phyloP scores from a whole-genome alignment of 2,329 filamentous ascomycete species.

The Arachnopeziza araneosa region DNA sequence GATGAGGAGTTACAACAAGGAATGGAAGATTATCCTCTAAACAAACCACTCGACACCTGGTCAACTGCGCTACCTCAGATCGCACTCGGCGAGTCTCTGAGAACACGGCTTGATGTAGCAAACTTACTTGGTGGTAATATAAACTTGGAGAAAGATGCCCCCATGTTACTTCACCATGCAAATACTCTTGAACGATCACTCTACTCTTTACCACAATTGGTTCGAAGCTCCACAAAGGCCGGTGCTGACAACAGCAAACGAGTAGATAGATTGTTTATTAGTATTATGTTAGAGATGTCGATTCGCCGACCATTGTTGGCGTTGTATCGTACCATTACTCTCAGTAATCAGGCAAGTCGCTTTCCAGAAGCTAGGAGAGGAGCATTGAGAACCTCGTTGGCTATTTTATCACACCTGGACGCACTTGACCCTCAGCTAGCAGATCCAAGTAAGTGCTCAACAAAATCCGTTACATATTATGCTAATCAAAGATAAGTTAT shows the following conservation, averaged over 20 bases:
- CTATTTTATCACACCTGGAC: conserved; percentile 19
- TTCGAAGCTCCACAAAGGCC: neutral
- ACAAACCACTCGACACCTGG: conserved; percentile 9
- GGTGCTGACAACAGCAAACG: conserved; percentile 5
- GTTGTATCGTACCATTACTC: conserved; percentile 12
- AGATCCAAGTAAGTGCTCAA: conserved; percentile 2
- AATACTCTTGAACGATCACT: conserved; percentile 9
- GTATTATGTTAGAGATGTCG: conserved; percentile 16
- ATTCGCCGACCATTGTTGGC: conserved; percentile 14
- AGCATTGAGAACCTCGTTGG: conserved; percentile 13
- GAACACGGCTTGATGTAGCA: conserved; percentile 11
- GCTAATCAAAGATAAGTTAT: neutral
- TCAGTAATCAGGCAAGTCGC: conserved; percentile 5
- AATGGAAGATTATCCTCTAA: conserved; percentile 14
- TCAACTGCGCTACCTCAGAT: conserved; percentile 18
- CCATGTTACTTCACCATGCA: conserved; percentile 7
- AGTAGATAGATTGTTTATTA: conserved; percentile 12
- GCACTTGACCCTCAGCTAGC: conserved; percentile 19
- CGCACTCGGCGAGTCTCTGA: conserved; percentile 9
- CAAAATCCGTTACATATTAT: too few relatives aligned
- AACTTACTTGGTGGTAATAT: conserved; percentile 14
- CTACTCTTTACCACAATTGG: conserved; percentile 7
- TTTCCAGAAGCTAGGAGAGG: conserved; percentile 16
- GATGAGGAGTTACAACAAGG: conserved; percentile 13
- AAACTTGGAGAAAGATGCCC: conserved; percentile 11